Conservation (phyloP, 1,284 basidiomycete species). For the Austroboletus novae-zelandiae region DNA sequence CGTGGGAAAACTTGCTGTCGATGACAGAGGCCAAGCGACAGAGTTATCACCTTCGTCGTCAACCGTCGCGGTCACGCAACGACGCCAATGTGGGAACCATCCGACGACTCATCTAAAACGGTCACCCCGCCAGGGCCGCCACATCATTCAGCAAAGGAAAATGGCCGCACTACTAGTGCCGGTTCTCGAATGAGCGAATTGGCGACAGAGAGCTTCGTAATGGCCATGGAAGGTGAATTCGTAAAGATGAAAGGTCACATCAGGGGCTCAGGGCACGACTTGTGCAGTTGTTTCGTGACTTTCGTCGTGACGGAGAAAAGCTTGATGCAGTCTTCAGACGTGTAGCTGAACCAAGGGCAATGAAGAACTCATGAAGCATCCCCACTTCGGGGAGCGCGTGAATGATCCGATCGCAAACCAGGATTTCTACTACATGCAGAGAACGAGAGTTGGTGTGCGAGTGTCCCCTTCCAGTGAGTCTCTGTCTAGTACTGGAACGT, state of each 20-base stretch:
- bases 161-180: not conserved
- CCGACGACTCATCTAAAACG: not conserved
- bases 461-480: too few relatives aligned
- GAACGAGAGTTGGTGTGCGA: conserved; percentile 9
- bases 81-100: too few relatives aligned
- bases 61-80: too few relatives aligned
- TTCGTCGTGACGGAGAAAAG: not conserved
- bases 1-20: too few relatives aligned
- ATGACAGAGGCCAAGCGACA: too few relatives aligned
- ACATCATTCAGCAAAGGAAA: not conserved
- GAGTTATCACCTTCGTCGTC: too few relatives aligned
- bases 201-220: conserved; percentile 2
- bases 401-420: conserved; percentile 2
- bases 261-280: conserved; percentile 1
- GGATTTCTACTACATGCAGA: not conserved
- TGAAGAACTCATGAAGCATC: conserved; percentile 3
- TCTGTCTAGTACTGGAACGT: too few relatives aligned
- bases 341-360: conserved; percentile 5
- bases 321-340: conserved; percentile 5
- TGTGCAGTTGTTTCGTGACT: too few relatives aligned
- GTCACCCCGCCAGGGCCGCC: not conserved
- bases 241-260: conserved; percentile 4
- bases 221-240: not conserved
- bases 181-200: conserved; percentile 4
- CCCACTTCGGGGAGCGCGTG: too few relatives aligned